Percentiles rank a stretch among this genome's conserved stretches.
Conservation (phyloP, 148 eudicot genomes). For the Silene conica region DNA sequence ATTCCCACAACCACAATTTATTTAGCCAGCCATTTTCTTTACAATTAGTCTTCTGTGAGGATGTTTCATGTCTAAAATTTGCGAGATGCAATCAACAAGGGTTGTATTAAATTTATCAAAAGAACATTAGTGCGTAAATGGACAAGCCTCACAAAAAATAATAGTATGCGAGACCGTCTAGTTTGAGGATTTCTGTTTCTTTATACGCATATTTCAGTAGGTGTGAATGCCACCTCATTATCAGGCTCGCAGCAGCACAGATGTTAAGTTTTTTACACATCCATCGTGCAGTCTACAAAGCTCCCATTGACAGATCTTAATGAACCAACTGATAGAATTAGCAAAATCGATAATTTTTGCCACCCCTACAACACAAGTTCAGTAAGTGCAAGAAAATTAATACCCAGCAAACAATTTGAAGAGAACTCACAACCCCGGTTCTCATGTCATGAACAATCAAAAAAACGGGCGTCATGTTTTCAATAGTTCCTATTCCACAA, state of each 20-base stretch:
- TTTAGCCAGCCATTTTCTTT: neutral
- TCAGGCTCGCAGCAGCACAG: neutral
- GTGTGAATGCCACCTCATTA: neutral
- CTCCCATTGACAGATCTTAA: neutral
- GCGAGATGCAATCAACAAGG: neutral
- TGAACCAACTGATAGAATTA: neutral
- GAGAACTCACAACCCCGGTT: slow-evolving; percentile 1
- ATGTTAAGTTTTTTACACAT: neutral
- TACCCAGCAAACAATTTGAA: neutral
- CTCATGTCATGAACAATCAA: neutral
- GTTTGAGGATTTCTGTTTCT: neutral
- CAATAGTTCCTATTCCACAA: neutral
- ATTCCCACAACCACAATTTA: neutral
- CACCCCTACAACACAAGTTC: neutral
- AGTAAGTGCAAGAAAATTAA: neutral
- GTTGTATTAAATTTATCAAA: neutral
- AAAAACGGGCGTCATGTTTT: neutral
- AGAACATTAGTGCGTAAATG: neutral
- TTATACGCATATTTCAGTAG: neutral
- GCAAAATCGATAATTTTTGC: neutral
- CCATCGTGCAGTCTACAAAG: neutral
- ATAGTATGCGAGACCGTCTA: too few species aligned
- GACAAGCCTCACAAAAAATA: too few species aligned
- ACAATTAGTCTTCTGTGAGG: neutral
- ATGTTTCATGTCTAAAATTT: neutral